Evolutionary conservation across 2,329 filamentous ascomycete species (phyloP), one percentile per base, ranked within the genome.

Genomic region (Cladophialophora yegresii): DNA sequence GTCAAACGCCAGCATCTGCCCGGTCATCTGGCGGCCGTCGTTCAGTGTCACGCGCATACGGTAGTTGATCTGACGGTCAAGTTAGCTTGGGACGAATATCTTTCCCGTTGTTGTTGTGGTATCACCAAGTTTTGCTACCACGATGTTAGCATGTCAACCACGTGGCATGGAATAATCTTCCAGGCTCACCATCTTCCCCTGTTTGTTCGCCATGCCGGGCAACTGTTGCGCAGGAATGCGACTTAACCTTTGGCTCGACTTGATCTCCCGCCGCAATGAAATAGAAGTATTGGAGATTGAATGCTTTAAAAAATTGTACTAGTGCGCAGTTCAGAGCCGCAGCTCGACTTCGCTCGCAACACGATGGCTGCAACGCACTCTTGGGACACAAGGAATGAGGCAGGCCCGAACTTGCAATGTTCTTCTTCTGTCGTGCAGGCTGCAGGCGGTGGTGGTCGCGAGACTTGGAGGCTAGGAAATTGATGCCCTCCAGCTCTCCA

Each of bases 1-100:
- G 80, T 99, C 95, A 75, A 98, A 99, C 61, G 95, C 95, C 72
- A 99, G 86, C 91, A 99, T 96, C 79, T 98, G 92, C 67, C 93
- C 95, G 47, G 92, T 93, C 88, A 99, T 96, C 79, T 97, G 92
- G 75, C 95, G 89, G 70, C 92, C 92, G 81, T 99, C 95, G 75
- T 91, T 92, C 77, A 99, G 85, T 62, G 93, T 98, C 70, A 97
- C 89, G 77, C 93, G 89, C 93, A 99, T 98, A 80, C 93, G 92
- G 84, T 96, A 98, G 83, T 99, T 98, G 85, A 99, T 96, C 95
- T 98, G 70, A 23, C 51, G 54, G 47, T 50, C 61, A 7, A 32
- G 51, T 65, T 53, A 61, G 57, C 61, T 54, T 13, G 45, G 49
- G 22, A 12, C 32, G 22, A 4, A 45, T 51, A 26, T 62, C 43